Percentiles rank a stretch among this genome's conserved stretches.
phyloP scores from a whole-genome alignment of 2,329 filamentous ascomycete species.

The Myriosclerotinia curreyana region DNA sequence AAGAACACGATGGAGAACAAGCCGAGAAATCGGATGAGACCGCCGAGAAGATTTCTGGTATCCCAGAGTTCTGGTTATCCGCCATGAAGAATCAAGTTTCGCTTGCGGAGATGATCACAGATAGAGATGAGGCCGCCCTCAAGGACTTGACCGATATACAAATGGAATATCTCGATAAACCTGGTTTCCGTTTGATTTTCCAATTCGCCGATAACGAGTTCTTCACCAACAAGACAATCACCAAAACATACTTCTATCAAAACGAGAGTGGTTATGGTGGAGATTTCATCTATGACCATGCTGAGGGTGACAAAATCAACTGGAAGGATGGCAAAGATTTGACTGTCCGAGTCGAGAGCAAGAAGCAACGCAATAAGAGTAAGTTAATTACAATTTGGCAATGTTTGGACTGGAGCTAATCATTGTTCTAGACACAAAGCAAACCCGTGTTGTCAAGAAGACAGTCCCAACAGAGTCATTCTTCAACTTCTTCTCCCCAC shows the following conservation, averaged over 20 bases:
- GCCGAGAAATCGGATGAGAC: constrained; percentile 52
- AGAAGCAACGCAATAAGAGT: constrained; percentile 99
- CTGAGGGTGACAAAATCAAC: constrained; percentile 95
- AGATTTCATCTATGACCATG: constrained; percentile 99
- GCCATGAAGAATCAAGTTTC: constrained; percentile 99
- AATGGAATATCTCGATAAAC: constrained; percentile 99
- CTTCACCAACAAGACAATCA: constrained; percentile 95
- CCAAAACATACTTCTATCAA: constrained; percentile 99
- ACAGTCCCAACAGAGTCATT: constrained; percentile 98
- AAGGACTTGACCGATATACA: constrained; percentile 89
- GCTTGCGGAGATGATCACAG: constrained; percentile 97
- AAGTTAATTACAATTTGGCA: constrained; percentile 41
- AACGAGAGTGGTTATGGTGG: constrained; percentile 98
- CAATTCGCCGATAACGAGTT: constrained; percentile 94
- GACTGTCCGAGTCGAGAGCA: constrained; percentile 92
- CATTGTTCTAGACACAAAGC: constrained; percentile 77
- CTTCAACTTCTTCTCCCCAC: constrained; percentile 90
- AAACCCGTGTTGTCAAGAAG: constrained; percentile 98
- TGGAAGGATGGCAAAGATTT: constrained; percentile 94
- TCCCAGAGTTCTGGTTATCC: constrained; percentile 98
- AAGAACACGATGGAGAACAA: constrained; percentile 51
- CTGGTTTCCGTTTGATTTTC: constrained; percentile 97
- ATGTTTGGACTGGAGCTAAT: constrained; percentile 9
- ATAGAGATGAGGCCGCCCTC: constrained; percentile 90
- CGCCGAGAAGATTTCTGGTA: constrained; percentile 61